These are phyloP conservation scores for Amanita phalloides DNA, from an alignment of 768 basidiomycete species.

Conservation along the genomic window DNA sequence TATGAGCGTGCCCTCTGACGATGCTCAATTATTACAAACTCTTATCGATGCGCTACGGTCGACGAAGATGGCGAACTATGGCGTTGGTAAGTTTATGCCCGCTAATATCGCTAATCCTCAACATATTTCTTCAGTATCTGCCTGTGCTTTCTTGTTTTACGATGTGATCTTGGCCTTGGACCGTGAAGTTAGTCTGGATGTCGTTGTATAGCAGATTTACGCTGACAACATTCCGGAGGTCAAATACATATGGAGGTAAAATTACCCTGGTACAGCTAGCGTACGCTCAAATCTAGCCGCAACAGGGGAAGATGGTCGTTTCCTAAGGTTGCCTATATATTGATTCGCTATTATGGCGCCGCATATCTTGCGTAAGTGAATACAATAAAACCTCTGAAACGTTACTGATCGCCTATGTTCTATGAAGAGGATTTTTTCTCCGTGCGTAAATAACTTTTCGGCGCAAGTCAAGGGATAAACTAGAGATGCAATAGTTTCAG, in stretches of 20 bases:
- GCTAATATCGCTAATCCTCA: background rate
- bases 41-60: background rate
- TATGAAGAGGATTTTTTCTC: background rate
- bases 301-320: background rate
- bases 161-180: background rate
- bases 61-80: background rate
- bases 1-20: background rate
- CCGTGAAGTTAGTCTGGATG: background rate
- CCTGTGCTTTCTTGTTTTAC: background rate
- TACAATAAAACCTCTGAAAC: no score
- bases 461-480: background rate
- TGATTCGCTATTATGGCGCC: background rate
- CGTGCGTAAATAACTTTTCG: background rate
- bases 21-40: background rate
- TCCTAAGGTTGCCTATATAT: slow-evolving; percentile 1
- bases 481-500: background rate
- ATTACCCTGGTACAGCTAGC: background rate
- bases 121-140: background rate
- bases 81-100: background rate
- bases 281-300: background rate
- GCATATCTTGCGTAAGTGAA: slow-evolving; percentile 2
- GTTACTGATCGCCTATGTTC: background rate
- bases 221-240: background rate
- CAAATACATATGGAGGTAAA: slow-evolving; percentile 1
- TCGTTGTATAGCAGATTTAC: background rate